Conservation (phyloP, 1,139 yeast genomes). For the Candida labiduridarum region DNA sequence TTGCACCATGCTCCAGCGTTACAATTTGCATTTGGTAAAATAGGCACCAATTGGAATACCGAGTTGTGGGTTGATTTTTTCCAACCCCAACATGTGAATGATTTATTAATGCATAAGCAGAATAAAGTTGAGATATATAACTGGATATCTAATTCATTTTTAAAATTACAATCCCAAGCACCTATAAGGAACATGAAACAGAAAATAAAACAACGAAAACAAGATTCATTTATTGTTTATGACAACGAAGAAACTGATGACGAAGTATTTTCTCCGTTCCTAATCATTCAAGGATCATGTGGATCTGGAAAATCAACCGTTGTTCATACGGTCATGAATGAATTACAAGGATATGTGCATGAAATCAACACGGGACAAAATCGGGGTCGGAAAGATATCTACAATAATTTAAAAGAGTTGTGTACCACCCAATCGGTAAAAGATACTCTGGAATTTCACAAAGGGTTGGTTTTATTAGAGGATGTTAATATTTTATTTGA, state of each 20-base stretch:
- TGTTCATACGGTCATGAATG: slow-evolving; percentile 67
- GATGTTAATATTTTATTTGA: slow-evolving; percentile 85
- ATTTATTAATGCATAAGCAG: slow-evolving; percentile 35
- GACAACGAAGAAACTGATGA: slow-evolving; percentile 34
- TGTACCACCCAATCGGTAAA: slow-evolving; percentile 86
- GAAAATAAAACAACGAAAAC: slow-evolving; percentile 16
- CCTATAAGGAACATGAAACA: slow-evolving; percentile 31
- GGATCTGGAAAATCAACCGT: slow-evolving; percentile 84
- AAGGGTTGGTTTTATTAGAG: slow-evolving; percentile 76
- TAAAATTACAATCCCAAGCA: slow-evolving; percentile 31
- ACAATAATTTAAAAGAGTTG: slow-evolving; percentile 68
- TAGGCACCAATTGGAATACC: slow-evolving; percentile 7
- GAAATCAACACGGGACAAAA: slow-evolving; percentile 78
- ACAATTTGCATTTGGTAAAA: slow-evolving; percentile 23
- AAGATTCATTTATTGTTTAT: slow-evolving; percentile 33
- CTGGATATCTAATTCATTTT: slow-evolving; percentile 57
- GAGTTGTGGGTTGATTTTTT: slow-evolving; percentile 48
- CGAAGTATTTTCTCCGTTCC: slow-evolving; percentile 55
- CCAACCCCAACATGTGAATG: slow-evolving; percentile 39
- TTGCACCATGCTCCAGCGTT: slow-evolving; percentile 19
- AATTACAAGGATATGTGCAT: slow-evolving; percentile 71
- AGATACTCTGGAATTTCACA: slow-evolving; percentile 46
- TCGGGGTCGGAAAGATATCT: slow-evolving; percentile 72
- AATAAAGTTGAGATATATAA: slow-evolving; percentile 26
- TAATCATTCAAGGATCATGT: slow-evolving; percentile 69